Percentiles rank a stretch among this genome's conserved stretches.
phyloP scores from a whole-genome alignment of 2,329 filamentous ascomycete genomes.

The Fusarium sp. region DNA sequence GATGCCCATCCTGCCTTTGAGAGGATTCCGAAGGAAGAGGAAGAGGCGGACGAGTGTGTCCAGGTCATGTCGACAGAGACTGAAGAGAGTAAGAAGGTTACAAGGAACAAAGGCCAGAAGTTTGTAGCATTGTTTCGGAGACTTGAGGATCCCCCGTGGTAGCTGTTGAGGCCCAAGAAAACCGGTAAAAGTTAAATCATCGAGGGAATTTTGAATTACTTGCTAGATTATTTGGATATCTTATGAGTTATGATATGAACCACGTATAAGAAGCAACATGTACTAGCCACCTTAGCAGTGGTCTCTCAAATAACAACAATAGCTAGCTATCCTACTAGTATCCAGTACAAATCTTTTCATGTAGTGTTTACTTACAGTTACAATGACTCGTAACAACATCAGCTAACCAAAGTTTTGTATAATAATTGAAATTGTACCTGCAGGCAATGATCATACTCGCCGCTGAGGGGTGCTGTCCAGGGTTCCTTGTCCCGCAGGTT shows the following conservation, averaged over 20 bases:
- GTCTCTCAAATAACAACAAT: neutral
- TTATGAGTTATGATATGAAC: neutral
- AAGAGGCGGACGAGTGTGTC: slow-evolving; percentile 79
- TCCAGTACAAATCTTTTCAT: neutral
- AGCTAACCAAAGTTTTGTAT: neutral
- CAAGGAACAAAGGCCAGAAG: slow-evolving; percentile 90
- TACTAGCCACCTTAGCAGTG: no score
- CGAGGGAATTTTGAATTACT: neutral
- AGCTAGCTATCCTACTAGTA: neutral
- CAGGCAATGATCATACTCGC: slow-evolving; percentile 11
- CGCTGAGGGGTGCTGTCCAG: slow-evolving; percentile 25
- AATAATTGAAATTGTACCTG: slow-evolving; percentile 25
- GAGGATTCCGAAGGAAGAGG: slow-evolving; percentile 77
- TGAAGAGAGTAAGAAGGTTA: slow-evolving; percentile 97
- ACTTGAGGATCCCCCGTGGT: slow-evolving; percentile 85
- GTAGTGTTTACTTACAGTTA: no score
- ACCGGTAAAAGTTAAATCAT: slow-evolving; percentile 3
- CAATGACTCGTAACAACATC: neutral
- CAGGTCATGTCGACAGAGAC: slow-evolving; percentile 85
- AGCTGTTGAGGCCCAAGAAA: slow-evolving; percentile 37
- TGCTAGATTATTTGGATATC: neutral
- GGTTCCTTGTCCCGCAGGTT: slow-evolving; percentile 35
- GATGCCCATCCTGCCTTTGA: slow-evolving; percentile 84
- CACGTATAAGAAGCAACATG: neutral
- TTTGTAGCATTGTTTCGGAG: slow-evolving; percentile 91